These are phyloP conservation scores for Thyridium curvatum DNA, from an alignment of 2,329 filamentous ascomycete species.

Conservation along the genomic window DNA sequence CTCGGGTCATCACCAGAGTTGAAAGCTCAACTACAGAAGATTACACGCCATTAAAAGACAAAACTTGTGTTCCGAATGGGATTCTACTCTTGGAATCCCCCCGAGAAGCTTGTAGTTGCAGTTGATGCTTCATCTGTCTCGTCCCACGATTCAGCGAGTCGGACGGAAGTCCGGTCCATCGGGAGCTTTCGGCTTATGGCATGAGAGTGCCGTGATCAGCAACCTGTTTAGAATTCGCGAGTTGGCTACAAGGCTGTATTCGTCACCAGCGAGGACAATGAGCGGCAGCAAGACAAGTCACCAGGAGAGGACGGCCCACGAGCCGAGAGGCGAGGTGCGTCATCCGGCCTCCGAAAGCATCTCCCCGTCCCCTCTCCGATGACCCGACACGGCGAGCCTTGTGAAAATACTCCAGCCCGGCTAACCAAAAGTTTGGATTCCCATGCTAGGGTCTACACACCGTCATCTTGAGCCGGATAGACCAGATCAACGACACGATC, in stretches of 20 bases:
- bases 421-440: not conserved
- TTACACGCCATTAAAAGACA: no score
- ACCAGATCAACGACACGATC: constrained; percentile 59
- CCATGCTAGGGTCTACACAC: constrained; percentile 43
- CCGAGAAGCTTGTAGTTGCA: no score
- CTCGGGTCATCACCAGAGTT: no score
- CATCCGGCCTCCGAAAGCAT: not conserved
- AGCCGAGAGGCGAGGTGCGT: constrained; percentile 60
- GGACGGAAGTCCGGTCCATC: no score
- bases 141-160: no score
- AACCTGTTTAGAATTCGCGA: not conserved
- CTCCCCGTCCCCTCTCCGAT: not conserved
- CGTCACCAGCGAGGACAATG: constrained; percentile 1
- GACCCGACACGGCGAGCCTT: not conserved
- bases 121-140: no score
- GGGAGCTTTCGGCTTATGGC: no score
- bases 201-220: no score
- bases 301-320: constrained; percentile 64
- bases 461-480: constrained; percentile 55
- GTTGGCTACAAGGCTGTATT: not conserved
- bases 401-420: not conserved
- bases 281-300: constrained; percentile 34
- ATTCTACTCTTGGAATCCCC: no score
- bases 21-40: no score
- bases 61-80: no score